Evolutionary conservation across 306 rosid species (phyloP).

Genomic region (Rosa persica): DNA sequence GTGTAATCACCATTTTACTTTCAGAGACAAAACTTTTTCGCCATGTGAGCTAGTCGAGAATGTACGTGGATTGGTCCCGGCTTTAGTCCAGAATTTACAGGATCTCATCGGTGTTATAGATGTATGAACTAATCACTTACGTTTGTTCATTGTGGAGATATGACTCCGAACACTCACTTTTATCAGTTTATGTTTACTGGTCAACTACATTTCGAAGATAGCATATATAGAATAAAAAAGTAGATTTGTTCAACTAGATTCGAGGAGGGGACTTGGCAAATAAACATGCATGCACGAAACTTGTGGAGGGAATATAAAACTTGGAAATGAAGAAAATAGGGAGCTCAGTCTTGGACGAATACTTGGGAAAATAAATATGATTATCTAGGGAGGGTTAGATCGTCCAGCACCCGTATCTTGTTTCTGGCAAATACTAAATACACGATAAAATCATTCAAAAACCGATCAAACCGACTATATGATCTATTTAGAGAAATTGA

Average conservation of each 20-base stretch:
- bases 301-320: neutral
- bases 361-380: neutral
- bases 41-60: neutral
- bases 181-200: neutral
- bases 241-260: conserved; percentile 2
- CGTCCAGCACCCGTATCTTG: neutral
- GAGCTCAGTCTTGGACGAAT: neutral
- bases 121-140: neutral
- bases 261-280: neutral
- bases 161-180: neutral
- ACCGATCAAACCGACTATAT: neutral
- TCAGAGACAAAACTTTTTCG: neutral
- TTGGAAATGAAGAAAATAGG: neutral
- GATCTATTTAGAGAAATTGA: neutral
- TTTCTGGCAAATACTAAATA: neutral
- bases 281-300: neutral
- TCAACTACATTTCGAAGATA: neutral
- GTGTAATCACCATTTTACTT: neutral
- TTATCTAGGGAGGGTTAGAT: neutral
- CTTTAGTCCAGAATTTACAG: neutral
- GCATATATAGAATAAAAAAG: neutral
- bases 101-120: neutral
- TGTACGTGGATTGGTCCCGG: too few species aligned
- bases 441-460: neutral
- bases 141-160: neutral